Conservation (phyloP, 495 filamentous ascomycete species). For the Penicillium coprophilum region DNA sequence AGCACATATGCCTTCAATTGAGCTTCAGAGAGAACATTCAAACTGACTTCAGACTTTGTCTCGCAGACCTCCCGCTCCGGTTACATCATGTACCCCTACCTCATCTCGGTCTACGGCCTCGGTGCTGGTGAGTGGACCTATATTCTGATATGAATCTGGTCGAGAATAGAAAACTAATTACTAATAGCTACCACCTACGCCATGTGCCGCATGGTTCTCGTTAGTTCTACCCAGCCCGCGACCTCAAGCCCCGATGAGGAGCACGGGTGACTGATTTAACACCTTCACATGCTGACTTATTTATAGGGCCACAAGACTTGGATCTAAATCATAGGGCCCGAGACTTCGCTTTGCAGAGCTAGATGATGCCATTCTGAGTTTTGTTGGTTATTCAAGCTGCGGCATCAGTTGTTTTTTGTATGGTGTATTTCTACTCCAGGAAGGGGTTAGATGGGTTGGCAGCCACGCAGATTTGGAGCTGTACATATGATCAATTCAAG, state of each 20-base stretch:
- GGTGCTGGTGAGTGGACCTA: conserved; percentile 44
- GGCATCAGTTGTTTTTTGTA: conserved; percentile 20
- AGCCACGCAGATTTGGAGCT: conserved; percentile 38
- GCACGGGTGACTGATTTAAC: neutral
- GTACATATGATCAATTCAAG: conserved; percentile 48
- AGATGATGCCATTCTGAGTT: conserved; percentile 31
- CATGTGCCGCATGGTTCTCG: conserved; percentile 58
- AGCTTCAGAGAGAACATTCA: conserved; percentile 9
- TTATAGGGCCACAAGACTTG: conserved; percentile 82
- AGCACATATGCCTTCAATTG: conserved; percentile 2
- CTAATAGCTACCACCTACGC: conserved; percentile 51
- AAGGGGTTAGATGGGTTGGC: conserved; percentile 32
- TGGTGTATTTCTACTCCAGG: conserved; percentile 46
- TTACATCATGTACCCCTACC: conserved; percentile 72
- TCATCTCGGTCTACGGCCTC: conserved; percentile 63
- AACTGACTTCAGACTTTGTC: conserved; percentile 14
- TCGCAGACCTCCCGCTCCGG: conserved; percentile 61
- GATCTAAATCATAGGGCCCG: conserved; percentile 56
- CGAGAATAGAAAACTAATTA: conserved; percentile 22
- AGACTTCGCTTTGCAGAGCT: conserved; percentile 79
- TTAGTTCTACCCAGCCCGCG: conserved; percentile 32
- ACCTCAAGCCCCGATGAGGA: neutral
- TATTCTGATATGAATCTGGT: conserved; percentile 40
- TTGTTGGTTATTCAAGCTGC: conserved; percentile 11
- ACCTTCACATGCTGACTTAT: conserved; percentile 27